Conservation (phyloP, 495 filamentous ascomycete genomes). For the Niebla homalea region DNA sequence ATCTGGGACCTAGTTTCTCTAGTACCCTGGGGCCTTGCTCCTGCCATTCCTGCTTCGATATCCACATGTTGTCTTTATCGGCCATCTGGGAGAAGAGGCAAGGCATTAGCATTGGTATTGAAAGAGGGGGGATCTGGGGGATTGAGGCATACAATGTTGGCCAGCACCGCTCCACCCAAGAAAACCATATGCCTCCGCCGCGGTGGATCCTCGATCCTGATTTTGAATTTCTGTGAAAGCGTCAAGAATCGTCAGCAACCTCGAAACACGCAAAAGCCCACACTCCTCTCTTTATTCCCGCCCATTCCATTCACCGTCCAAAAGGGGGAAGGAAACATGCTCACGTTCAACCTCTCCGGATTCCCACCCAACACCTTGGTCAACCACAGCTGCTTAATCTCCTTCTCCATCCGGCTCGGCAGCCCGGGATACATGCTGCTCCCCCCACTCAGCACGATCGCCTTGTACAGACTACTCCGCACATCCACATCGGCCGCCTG, state of each 20-base stretch:
- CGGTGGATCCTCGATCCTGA: conserved; percentile 94
- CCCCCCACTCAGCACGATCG: conserved; percentile 89
- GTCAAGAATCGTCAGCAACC: too few relatives aligned
- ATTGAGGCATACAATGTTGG: conserved; percentile 59
- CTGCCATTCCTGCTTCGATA: conserved; percentile 89
- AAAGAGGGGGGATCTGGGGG: neutral
- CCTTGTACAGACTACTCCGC: conserved; percentile 84
- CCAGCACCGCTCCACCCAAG: conserved; percentile 88
- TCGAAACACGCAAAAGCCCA: neutral
- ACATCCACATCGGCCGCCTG: conserved; percentile 93
- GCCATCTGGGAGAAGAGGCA: conserved; percentile 51
- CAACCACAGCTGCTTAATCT: conserved; percentile 96
- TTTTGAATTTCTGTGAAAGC: conserved; percentile 77
- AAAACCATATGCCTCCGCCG: conserved; percentile 98
- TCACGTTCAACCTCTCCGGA: conserved; percentile 73
- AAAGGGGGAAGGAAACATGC: conserved; percentile 7
- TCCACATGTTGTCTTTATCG: conserved; percentile 98
- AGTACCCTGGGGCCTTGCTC: conserved; percentile 79
- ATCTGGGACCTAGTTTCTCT: conserved; percentile 81
- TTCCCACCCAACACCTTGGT: conserved; percentile 80
- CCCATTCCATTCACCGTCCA: neutral
- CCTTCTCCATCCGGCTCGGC: conserved; percentile 89
- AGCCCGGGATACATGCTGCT: conserved; percentile 98
- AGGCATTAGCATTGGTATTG: neutral
- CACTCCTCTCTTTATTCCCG: neutral